Evolutionary conservation across 2,329 filamentous ascomycete species (phyloP), one percentile per base, ranked within the genome.

Genomic region (Parastagonospora nodorum): DNA sequence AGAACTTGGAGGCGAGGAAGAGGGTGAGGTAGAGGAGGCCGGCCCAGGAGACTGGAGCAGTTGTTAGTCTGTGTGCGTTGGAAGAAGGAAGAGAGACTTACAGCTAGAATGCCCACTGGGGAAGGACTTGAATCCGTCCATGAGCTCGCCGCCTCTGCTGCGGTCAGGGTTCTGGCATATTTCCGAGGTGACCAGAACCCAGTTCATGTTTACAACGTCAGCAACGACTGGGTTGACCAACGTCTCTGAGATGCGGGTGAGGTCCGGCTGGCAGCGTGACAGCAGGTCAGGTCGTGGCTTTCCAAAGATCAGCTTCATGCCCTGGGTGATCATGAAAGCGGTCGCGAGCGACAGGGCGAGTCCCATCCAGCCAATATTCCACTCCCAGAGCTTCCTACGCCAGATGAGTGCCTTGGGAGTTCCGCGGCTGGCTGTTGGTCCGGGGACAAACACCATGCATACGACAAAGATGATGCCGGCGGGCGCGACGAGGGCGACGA

Each of bases 371-470:
- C 90, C 92, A 2, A 85, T 86, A 69, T 97, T 91, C 71, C 90
- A 86, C 73, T 97, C 92, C 92, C 93, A 97, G 1, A 96, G 72
- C 75, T 94, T 96, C 58, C 90, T 83, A 68, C 84, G 84, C 86
- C 90, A 92, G 38, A 92, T 79, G 46, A 90, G 75, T 4, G 81
- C 73, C 57, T 81, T 81, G 1, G 89, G 85, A 0, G 87, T 86
- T 15, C 82, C 80, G 36, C 78, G 79, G 12, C 84, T 82, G 1
- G 88, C 85, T 1, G 86, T 87, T 5, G 84, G 81, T 3, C 89
- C 90, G 1, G 91, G 91, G 1, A 94, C 85, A 60, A 93, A 74
- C 8, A 84, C 51, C 12, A 95, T 73, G 35, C 84, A 84, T 50
- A 93, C 81, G 45, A 91, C 32, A 44, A 88, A 73, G 62, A 96